Base-by-base conservation (phyloP, 352 stramenopile species). In the Pythium monospermum region DNA sequence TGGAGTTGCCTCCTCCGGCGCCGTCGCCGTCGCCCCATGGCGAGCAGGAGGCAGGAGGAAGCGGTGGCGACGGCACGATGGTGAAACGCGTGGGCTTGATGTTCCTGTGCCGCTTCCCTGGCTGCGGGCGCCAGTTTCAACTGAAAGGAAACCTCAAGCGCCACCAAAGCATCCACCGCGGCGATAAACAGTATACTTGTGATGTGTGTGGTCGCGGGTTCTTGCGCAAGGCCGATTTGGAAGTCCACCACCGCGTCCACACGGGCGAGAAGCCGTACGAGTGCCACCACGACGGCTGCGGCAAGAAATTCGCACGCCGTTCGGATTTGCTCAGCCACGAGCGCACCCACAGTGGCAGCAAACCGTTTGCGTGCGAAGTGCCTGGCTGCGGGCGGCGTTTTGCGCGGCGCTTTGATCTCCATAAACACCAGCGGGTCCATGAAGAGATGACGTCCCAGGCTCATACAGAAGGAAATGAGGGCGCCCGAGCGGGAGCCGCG, bases 271-370 rank as follows among this genome's bases (percentile, higher is more conserved):
- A 80, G 62, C 64, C 64, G 22, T 80, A 72, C 49, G 23, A 30
- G 39, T 80, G 70, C 49, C 37, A 46, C 23, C 49, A 59, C 44
- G 42, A 33, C 16, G 53, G 45, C 41, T 80, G 70, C 52, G 58
- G 49, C 37, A 71, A 73, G 44, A 40, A 50, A 18, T 80, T 80
- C 37, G 70, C 67, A n/a, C 59, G 71, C 18, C 68, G 69, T 40
- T 79, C 68, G 21, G 71, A 82, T 46, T 49, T 82, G 49, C 61
- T 71, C 26, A 74, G 57, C 52, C 71, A 82, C 57, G 66, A 82
- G 60, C 68, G 71, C 33, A 82, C 61, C 21, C 71, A 82, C 38
- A 59, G 43, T 40, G 64, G 68, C 37, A 63, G 53, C 32, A 82
- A 82, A 49, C 51, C 63, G 15, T 82, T 77, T 33, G 44, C 35